Base-by-base conservation (phyloP, 768 basidiomycete genomes). In the Amanita muscaria region DNA sequence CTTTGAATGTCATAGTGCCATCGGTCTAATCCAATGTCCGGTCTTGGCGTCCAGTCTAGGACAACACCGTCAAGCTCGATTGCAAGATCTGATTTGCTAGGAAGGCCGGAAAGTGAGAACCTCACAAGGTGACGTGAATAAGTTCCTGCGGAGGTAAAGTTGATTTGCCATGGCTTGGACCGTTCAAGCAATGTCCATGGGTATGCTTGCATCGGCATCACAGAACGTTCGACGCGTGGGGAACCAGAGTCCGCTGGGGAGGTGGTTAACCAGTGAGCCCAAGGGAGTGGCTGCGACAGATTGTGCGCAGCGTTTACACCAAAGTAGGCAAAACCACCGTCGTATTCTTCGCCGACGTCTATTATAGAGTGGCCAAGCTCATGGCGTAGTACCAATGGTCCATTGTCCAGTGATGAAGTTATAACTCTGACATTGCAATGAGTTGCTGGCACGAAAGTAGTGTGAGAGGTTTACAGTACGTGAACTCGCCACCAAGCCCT, bases 341-440 rank as follows among this genome's bases (percentile, higher is more conserved):
- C 87, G 55, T 89, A 88, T 62, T 88, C 86, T 61, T 88, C 87
- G 3, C 87, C 87, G 15, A 86, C 79, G 5, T 76, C 64, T 52
- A 88, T 83, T 38, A 88, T 76, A 18, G 83, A 85, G 61, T 89
- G 86, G 0, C 86, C 86, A 1, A 88, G 74, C 59, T 88, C 86
- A 53, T 87, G 86, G 5, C 84, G 74, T 23, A 88, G 70, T 5
- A 88, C 83, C 15, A 84, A 70, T 14, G 83, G 74, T 0, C 86
- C 85, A 43, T 88, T 89, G 10, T 77, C 68, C 15, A 75, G 59
- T 1, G 86, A 88, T 1, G 85, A 76, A 8, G 87, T 89, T 44
- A 84, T 77, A 3, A 84, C 80, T 3, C 86, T 87, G 56, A n/a
- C n/a, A 29, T 29, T 29, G 6, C 27, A 29, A 29, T 29, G 27